A percentile compares a stretch with the other conserved stretches of the same genome.
These are phyloP conservation scores for Lasiodiplodia sp. DNA, from an alignment of 2,329 filamentous ascomycete species.

Conservation along the genomic window DNA sequence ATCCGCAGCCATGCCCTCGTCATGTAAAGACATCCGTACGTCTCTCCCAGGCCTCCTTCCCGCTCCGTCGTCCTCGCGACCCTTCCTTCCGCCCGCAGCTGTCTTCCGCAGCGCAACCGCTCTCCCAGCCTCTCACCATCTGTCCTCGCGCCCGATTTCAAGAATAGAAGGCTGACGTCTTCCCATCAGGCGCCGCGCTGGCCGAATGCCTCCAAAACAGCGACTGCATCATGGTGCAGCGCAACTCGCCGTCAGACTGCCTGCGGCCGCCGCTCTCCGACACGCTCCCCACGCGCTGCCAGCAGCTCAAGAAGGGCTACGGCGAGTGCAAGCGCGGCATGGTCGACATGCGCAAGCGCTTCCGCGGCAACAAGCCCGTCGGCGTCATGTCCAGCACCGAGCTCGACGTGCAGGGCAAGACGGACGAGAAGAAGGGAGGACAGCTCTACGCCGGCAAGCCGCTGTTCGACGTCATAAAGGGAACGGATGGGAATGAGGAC, in stretches of 20 bases:
- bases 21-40: conserved; percentile 95
- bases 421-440: background rate
- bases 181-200: conserved; percentile 77
- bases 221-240: conserved; percentile 93
- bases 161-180: conserved; percentile 13
- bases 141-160: background rate
- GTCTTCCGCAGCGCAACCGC: background rate
- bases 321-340: conserved; percentile 95
- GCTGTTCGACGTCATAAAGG: conserved; percentile 24
- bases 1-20: conserved; percentile 77
- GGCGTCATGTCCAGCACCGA: conserved; percentile 40
- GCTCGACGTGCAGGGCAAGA: conserved; percentile 35
- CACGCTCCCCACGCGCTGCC: conserved; percentile 84
- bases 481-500: conserved; percentile 24
- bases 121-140: background rate
- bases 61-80: background rate
- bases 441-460: conserved; percentile 30
- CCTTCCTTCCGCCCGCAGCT: background rate
- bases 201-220: conserved; percentile 95
- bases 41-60: conserved; percentile 32
- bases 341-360: conserved; percentile 99
- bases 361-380: conserved; percentile 91
- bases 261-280: conserved; percentile 82
- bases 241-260: conserved; percentile 86
- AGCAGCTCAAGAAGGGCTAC: conserved; percentile 91